Evolutionary conservation across 2,329 filamentous ascomycete species (phyloP), one percentile per base, ranked within the genome.

Genomic region (Fusarium newnesense): DNA sequence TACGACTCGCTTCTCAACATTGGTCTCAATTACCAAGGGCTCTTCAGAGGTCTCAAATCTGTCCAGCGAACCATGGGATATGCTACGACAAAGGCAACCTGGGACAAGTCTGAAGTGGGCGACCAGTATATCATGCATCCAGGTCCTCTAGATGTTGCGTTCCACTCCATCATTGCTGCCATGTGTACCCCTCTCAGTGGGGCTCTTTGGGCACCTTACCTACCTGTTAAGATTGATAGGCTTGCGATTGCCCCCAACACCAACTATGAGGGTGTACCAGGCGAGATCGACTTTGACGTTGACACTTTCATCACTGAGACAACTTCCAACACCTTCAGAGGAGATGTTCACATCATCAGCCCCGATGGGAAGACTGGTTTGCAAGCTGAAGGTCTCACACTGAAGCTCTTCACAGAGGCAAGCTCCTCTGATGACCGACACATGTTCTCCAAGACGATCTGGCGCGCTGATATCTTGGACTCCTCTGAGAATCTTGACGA

Each of bases 391-490:
- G 49, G 59, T 16, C 49, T 61, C 9, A 61, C 49, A 0, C 8
- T 61, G 49, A 61, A 61, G 24, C 47, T 61, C 6, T 61, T 61
- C 8, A 61, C 49, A 0, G 49, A 56, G 12, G 59, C 59, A 7
- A 61, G 30, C 24, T 30, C 59, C 8, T 37, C 39, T 9, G 59
- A 61, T 21, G 59, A 61, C 3, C 30, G 49, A 10, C 39, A 56
- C 30, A 56, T 61, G 59, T 61, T 61, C 9, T 61, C 59, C 47
- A 61, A 44, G 19, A 56, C 59, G 24, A 56, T 56, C 16, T 61
- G 39, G 39, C 47, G 30, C 1, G 30, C 59, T 7, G 59, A 61
- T 39, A 4, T 56, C 16, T 18, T 61, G 15, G 39, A 56, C 2
- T 61, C 59, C 8, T 40, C 30, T 0, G 28, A 61, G 2, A 56